Evolutionary conservation across 2,329 filamentous ascomycete species (phyloP), one percentile per base, ranked within the genome.

Genomic region (Trichoderma cornu-damae): DNA sequence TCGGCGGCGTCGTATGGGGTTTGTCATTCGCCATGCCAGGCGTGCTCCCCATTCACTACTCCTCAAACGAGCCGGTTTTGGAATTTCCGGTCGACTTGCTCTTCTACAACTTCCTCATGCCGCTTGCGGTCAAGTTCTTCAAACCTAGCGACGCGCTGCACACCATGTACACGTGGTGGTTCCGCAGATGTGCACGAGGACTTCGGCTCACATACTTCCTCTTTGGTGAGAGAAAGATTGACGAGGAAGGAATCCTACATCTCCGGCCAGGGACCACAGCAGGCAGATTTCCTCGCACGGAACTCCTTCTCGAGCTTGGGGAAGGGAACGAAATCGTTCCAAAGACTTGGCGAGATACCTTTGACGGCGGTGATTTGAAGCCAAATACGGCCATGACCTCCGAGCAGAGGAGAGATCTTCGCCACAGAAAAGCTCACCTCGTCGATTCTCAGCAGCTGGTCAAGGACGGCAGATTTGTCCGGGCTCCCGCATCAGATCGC

Each of bases 71-170:
- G 64, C 92, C 94, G 0, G 88, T 96, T 0, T 78, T 97, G 47
- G 94, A 97, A 69, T 97, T 99, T 63, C 94, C 94, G 0, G 84
- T 96, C 60, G 93, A 99, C 67, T 78, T 99, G 2, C 77, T 99
- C 14, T 94, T 97, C 69, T 99, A 96, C 79, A 97, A 97, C 72
- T 96, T 96, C 70, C 77, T 96, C 46, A 94, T 96, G 78, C 94
- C 94, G 0, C 75, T 96, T 48, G 86, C 92, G 11, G 84, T 97
- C 64, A 87, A 84, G 64, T 86, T 90, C 64, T 87, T 96, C 72
- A 89, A 88, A 68, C 92, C 93, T 2, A 90, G 89, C 51, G 88
- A 96, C 67, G 87, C 84, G 0, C 77, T 99, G 3, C 88, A 96
- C 64, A 77, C 81, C 55, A 87, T 96, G 78, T 99, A 96, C 69